Evolutionary conservation across 306 rosid species (phyloP).

Genomic region (Hippophae tibetana): DNA sequence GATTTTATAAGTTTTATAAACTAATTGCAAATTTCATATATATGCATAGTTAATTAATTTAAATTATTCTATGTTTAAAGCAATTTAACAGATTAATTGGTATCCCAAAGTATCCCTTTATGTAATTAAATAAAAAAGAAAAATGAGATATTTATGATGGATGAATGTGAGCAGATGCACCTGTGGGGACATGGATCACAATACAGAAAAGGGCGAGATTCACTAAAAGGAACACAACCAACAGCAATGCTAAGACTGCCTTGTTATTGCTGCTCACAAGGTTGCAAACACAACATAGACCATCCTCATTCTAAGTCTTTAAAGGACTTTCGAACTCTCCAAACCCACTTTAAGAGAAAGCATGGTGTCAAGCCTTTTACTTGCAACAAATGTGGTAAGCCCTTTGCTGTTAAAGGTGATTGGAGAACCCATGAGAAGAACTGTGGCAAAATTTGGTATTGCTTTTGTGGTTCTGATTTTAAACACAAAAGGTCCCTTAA

Average conservation of each 20-base stretch:
- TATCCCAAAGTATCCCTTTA: neutral
- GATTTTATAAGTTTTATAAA: no score
- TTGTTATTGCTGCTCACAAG: conserved; percentile 56
- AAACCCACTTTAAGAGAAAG: conserved; percentile 62
- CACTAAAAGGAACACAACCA: conserved; percentile 51
- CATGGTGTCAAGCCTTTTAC: conserved; percentile 52
- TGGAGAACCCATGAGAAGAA: conserved; percentile 74
- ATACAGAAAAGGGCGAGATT: conserved; percentile 51
- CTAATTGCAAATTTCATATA: no score
- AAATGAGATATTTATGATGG: neutral
- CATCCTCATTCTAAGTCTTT: conserved; percentile 50
- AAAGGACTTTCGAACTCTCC: conserved; percentile 61
- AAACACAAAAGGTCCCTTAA: conserved; percentile 64
- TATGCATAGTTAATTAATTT: no score
- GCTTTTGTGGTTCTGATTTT: conserved; percentile 62
- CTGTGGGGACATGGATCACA: conserved; percentile 87
- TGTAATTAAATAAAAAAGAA: neutral
- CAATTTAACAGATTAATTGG: neutral
- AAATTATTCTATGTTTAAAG: neutral
- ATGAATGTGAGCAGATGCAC: conserved; percentile 42
- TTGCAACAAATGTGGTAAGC: conserved; percentile 45
- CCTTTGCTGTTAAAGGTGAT: conserved; percentile 62
- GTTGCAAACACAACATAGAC: conserved; percentile 62
- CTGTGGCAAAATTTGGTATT: conserved; percentile 55
- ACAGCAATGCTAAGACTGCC: conserved; percentile 54